Evolutionary conservation across 2,329 filamentous ascomycete species (phyloP).

Genomic region (Pseudodiploospora longispora): DNA sequence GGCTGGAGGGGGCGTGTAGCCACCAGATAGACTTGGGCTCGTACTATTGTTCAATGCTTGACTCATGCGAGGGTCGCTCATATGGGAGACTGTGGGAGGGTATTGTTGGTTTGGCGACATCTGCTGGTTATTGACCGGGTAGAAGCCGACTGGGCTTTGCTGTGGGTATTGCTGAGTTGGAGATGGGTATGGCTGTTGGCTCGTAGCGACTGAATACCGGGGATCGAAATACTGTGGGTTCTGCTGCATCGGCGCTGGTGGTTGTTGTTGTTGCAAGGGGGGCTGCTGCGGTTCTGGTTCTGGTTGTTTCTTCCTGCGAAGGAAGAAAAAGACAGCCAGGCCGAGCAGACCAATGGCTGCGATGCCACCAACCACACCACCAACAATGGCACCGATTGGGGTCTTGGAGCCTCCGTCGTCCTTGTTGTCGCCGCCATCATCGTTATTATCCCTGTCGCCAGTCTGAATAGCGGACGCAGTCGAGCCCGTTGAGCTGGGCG

Average conservation of each 20-base stretch:
- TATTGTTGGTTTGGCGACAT: conserved; percentile 12
- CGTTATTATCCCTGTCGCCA: conserved; percentile 3
- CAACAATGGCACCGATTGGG: conserved; percentile 28
- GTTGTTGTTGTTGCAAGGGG: conserved; percentile 12
- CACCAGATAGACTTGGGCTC: conserved; percentile 11
- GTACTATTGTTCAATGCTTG: conserved; percentile 11
- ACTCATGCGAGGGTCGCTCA: conserved; percentile 14
- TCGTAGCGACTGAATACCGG: conserved; percentile 13
- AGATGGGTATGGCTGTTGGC: conserved; percentile 13
- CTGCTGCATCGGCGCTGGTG: conserved; percentile 9
- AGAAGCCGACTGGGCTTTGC: conserved; percentile 3
- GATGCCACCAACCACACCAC: conserved; percentile 29
- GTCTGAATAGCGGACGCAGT: conserved; percentile 1
- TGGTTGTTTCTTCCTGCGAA: conserved; percentile 20
- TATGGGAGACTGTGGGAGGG: conserved; percentile 7
- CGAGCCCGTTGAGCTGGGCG: not conserved
- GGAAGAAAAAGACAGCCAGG: conserved; percentile 22
- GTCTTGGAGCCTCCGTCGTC: conserved; percentile 6
- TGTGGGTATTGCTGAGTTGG: conserved; percentile 15
- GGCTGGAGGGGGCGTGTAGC: conserved; percentile 10
- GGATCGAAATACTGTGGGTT: conserved; percentile 19
- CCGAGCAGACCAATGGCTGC: conserved; percentile 22
- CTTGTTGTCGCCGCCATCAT: conserved; percentile 2
- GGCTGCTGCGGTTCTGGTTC: conserved; percentile 8
- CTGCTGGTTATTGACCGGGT: not conserved